These are phyloP conservation scores for Ceriops zippeliana DNA, from an alignment of 345 rosid species.

Conservation along the genomic window DNA sequence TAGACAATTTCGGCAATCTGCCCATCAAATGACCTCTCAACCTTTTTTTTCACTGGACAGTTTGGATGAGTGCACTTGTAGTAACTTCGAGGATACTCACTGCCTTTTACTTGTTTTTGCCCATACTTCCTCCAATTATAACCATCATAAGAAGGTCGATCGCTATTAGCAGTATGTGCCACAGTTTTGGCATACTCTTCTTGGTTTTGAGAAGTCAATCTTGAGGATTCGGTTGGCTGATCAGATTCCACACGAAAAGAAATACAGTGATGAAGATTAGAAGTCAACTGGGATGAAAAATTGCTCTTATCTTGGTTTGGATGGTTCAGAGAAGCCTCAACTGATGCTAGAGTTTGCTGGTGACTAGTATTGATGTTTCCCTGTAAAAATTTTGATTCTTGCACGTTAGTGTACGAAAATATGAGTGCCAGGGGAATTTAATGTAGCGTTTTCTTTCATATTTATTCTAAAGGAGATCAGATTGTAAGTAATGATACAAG, in stretches of 20 bases:
- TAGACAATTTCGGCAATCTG: conserved; percentile 91
- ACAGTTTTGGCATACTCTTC: conserved; percentile 44
- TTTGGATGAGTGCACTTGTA: conserved; percentile 89
- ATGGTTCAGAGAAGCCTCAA: conserved; percentile 29
- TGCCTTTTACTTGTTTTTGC: conserved; percentile 97
- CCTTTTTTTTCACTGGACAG: conserved; percentile 94
- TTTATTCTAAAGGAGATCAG: no score
- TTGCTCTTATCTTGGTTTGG: conserved; percentile 33
- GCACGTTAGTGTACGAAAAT: neutral
- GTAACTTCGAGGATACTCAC: conserved; percentile 93
- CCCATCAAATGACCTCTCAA: conserved; percentile 81
- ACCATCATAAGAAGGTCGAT: conserved; percentile 79
- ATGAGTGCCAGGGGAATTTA: no score
- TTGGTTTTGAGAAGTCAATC: conserved; percentile 25
- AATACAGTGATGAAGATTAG: conserved; percentile 26
- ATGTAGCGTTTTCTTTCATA: no score
- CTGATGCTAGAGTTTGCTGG: conserved; percentile 27
- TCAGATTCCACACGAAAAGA: conserved; percentile 28
- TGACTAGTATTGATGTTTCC: conserved; percentile 42
- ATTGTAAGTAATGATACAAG: no score
- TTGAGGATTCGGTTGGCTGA: conserved; percentile 31
- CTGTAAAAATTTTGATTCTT: conserved; percentile 25
- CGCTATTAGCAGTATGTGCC: conserved; percentile 24
- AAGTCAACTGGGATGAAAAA: conserved; percentile 31
- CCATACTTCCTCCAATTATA: conserved; percentile 99